Evolutionary conservation across 164 flowering plant genomes (phyloP).

Genomic region (Vitis amurensis): DNA sequence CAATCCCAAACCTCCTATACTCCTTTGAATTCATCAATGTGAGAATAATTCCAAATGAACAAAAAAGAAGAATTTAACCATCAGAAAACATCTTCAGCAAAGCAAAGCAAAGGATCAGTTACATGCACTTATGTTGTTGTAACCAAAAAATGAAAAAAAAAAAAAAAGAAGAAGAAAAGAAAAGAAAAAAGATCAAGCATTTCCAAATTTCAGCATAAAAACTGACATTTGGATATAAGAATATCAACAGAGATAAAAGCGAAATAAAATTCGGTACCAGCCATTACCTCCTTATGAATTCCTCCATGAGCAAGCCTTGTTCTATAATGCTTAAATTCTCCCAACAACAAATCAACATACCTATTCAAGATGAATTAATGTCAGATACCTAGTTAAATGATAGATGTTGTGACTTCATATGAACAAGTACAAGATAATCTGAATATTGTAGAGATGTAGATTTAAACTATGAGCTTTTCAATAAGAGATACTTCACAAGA

Average conservation of each 20-base stretch:
- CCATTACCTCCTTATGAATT: constrained; percentile 73
- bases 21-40: too few species aligned
- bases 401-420: background rate
- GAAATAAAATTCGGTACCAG: background rate
- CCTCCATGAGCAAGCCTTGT: constrained; percentile 93
- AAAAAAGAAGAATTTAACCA: too few species aligned
- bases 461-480: background rate
- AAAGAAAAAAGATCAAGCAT: too few species aligned
- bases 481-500: background rate
- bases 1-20: too few species aligned
- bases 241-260: too few species aligned
- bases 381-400: background rate
- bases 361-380: constrained; percentile 32
- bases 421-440: background rate
- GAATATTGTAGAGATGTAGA: background rate
- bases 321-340: constrained; percentile 95
- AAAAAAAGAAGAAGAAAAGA: too few species aligned
- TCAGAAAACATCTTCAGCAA: too few species aligned
- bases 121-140: too few species aligned
- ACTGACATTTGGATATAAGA: too few species aligned
- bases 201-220: background rate
- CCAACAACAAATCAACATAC: constrained; percentile 93
- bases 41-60: too few species aligned
- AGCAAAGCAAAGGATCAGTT: too few species aligned
- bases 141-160: too few species aligned